Evolutionary conservation across 164 flowering plant species (phyloP).

Genomic region (Berberis thunbergii): DNA sequence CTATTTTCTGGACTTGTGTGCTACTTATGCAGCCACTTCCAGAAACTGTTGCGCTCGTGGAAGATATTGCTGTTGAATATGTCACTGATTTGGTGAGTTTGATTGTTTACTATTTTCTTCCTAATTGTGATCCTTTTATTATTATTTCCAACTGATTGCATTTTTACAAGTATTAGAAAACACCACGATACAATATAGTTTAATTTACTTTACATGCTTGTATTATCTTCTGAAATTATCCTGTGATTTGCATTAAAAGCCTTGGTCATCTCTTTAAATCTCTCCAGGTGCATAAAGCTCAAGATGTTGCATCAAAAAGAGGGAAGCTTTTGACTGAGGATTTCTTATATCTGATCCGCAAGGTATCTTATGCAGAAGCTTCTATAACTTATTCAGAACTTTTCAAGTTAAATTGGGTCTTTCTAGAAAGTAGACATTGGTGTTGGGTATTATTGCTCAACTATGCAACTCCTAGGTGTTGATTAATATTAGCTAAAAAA

Average conservation of each 20-base stretch:
- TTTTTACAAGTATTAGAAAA: no score
- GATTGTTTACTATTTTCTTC: background rate
- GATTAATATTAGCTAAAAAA: background rate
- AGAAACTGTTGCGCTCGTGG: slow-evolving; percentile 77
- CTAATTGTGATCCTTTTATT: background rate
- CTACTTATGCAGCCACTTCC: slow-evolving; percentile 69
- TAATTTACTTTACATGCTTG: no score
- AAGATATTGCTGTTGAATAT: slow-evolving; percentile 93
- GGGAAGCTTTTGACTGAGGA: slow-evolving; percentile 92
- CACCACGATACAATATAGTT: no score
- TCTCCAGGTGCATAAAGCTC: slow-evolving; percentile 79
- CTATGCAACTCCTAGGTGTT: background rate
- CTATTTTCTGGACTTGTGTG: background rate
- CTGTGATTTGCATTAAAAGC: background rate
- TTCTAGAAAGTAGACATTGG: background rate
- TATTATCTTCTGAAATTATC: no score
- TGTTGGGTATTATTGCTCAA: background rate
- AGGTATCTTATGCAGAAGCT: slow-evolving; percentile 35
- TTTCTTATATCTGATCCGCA: slow-evolving; percentile 73
- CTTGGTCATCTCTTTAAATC: background rate
- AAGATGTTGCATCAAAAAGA: slow-evolving; percentile 73
- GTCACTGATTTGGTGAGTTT: slow-evolving; percentile 72
- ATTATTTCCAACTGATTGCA: no score
- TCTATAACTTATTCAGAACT: background rate
- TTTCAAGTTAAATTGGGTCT: background rate